Conservation (phyloP, 2,329 filamentous ascomycete genomes). For the Elsinoe australis region DNA sequence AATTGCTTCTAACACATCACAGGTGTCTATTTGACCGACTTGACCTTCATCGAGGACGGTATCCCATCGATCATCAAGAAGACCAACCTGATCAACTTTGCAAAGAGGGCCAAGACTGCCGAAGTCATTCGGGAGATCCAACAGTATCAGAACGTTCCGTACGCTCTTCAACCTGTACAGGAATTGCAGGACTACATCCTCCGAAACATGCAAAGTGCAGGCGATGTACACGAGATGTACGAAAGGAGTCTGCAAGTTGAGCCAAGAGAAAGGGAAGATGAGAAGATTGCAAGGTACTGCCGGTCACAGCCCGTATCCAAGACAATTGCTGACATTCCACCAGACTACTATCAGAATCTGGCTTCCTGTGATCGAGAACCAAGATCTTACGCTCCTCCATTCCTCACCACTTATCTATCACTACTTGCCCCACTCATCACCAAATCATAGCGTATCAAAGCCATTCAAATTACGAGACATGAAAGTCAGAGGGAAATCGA, state of each 20-base stretch:
- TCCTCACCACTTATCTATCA: too few relatives aligned
- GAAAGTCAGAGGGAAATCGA: too few relatives aligned
- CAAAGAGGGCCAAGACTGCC: slow-evolving; percentile 93
- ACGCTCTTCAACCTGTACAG: slow-evolving; percentile 76
- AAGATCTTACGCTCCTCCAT: too few relatives aligned
- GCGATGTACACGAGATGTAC: slow-evolving; percentile 99
- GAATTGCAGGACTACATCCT: slow-evolving; percentile 96
- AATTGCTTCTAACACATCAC: background rate
- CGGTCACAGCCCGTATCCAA: too few relatives aligned
- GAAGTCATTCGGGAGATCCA: slow-evolving; percentile 98
- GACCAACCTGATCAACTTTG: slow-evolving; percentile 95
- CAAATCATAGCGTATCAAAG: slow-evolving; percentile 8
- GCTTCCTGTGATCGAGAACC: slow-evolving; percentile 43
- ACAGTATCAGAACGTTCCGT: slow-evolving; percentile 97
- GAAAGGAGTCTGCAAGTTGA: slow-evolving; percentile 91
- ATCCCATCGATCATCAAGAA: slow-evolving; percentile 96
- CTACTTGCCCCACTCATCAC: background rate
- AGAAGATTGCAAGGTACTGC: slow-evolving; percentile 99
- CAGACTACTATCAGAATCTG: slow-evolving; percentile 49
- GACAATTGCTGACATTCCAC: slow-evolving; percentile 23
- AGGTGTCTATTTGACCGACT: slow-evolving; percentile 94
- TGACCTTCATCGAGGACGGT: slow-evolving; percentile 97
- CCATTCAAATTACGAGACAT: slow-evolving; percentile 15
- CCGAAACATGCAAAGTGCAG: slow-evolving; percentile 89
- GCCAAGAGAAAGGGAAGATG: slow-evolving; percentile 91